Base-by-base conservation (phyloP, 75 land plant genomes). In the Gnetum montanum region DNA sequence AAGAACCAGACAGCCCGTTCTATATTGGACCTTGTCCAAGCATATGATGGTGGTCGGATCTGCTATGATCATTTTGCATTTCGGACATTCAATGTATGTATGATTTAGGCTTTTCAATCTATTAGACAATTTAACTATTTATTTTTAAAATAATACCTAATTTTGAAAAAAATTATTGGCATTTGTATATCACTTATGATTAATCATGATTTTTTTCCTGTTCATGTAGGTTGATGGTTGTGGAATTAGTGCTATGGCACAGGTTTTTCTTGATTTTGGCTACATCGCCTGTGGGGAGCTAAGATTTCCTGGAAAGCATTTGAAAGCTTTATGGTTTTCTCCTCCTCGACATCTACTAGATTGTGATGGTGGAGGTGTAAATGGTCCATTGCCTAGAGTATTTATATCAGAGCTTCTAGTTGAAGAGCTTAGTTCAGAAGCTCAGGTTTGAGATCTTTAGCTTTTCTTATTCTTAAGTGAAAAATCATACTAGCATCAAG, bases 391-490 rank as follows among this genome's bases (percentile, higher is more conserved):
- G 61, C 99, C 99, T 36, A 81, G 99, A 43, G 70, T 95, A 41
- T 95, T 95, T 43, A 90, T 95, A 54, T 95, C 99, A 6, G 97
- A 95, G 70, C 81, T 95, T 55, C 83, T 86, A 52, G 99, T 95
- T 24, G 75, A 90, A 46, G 70, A 95, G 33, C 70, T 95, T 70
- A 86, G 88, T 49, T 41, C 73, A 3, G 65, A 73, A 49, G 76
- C 85, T 67, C 96, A 95, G 92, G 99, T 90, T 28, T 54, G 61
- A 46, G 28, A 15, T 29, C 3, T 27, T 13, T 16, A 6, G 36
- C 29, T 54, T 19, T 33, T 31, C 22, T 54, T 28, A 10, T n/a
- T n/a, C n/a, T n/a, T n/a, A n/a, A n/a, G n/a, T n/a, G n/a, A n/a
- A n/a, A n/a, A n/a, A n/a, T n/a, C n/a, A n/a, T n/a, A n/a, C n/a